phyloP scores from a whole-genome alignment of 2,329 filamentous ascomycete genomes.

The Hymenoscyphus infarciens region DNA sequence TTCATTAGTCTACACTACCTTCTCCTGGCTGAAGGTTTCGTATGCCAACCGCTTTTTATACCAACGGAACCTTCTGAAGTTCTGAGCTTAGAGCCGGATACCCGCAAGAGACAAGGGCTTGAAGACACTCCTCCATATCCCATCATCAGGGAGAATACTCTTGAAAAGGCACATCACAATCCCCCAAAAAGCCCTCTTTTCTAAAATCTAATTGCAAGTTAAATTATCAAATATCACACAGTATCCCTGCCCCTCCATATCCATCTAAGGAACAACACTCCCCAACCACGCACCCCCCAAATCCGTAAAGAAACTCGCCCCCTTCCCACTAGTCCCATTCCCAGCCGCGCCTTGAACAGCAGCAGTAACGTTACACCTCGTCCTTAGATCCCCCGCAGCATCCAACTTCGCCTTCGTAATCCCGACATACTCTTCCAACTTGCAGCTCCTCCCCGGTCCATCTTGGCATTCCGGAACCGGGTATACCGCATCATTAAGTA shows the following conservation, averaged over 20 bases:
- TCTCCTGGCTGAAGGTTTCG: no score
- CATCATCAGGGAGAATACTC: no score
- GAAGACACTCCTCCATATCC: no score
- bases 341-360: not conserved
- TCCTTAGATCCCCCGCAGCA: constrained; percentile 19
- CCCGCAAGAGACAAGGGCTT: no score
- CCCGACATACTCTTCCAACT: constrained; percentile 35
- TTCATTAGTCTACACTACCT: no score
- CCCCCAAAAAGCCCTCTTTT: no score
- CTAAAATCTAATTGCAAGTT: not conserved
- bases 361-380: constrained; percentile 40
- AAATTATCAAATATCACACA: not conserved
- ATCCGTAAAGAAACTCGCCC: constrained; percentile 49
- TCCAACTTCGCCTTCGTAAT: constrained; percentile 15
- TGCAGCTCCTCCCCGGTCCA: constrained; percentile 54
- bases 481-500: constrained; percentile 62
- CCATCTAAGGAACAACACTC: constrained; percentile 19
- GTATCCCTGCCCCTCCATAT: not conserved
- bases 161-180: no score
- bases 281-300: constrained; percentile 30
- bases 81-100: no score
- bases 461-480: constrained; percentile 51
- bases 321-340: constrained; percentile 36
- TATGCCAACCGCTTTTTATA: no score
- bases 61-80: no score